Conservation (phyloP, 805 yeast species). For the Jamesozyma gamospora region DNA sequence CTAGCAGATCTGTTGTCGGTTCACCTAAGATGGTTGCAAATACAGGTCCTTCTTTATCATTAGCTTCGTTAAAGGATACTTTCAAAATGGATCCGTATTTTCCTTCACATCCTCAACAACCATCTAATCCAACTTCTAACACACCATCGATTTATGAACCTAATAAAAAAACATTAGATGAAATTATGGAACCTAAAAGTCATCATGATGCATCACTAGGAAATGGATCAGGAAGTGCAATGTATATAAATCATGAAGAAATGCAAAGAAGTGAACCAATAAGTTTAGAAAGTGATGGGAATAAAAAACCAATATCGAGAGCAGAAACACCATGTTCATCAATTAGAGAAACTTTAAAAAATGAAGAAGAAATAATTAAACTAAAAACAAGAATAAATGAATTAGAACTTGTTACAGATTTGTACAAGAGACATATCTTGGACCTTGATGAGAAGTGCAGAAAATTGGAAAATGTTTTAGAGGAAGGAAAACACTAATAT, state of each 20-base stretch:
- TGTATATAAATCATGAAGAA: background rate
- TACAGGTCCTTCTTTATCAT: background rate
- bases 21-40: background rate
- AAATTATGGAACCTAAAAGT: background rate
- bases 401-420: constrained; percentile 80
- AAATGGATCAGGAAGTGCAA: background rate
- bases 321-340: background rate
- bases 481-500: background rate
- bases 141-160: background rate
- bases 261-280: background rate
- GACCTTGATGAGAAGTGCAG: constrained; percentile 52
- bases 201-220: background rate
- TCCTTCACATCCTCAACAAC: background rate
- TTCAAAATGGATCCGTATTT: constrained; percentile 2
- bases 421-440: constrained; percentile 70
- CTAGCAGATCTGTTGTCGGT: background rate
- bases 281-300: background rate
- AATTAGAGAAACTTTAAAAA: constrained; percentile 11
- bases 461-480: constrained; percentile 12
- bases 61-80: constrained; percentile 4
- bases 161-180: background rate
- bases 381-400: constrained; percentile 75
- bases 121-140: background rate
- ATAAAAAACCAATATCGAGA: background rate
- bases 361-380: constrained; percentile 30